Percentiles rank a stretch among this genome's conserved stretches.
phyloP scores from a whole-genome alignment of 306 rosid species.

The Medicago truncatula region MtrunA17r5.0-ANR NC_053046.1:35219501-35220000 shows the following conservation, averaged over 20 bases:
- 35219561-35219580: neutral
- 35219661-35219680: slow-evolving; percentile 36
- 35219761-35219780: neutral
- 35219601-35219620: slow-evolving; percentile 43
- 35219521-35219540: too few relatives aligned
- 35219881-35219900: too few relatives aligned
- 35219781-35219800: neutral
- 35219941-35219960: too few relatives aligned
- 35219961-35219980: too few relatives aligned
- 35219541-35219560: too few relatives aligned
- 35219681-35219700: slow-evolving; percentile 18
- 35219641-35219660: slow-evolving; percentile 39
- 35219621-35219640: slow-evolving; percentile 20
- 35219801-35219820: neutral
- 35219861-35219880: too few relatives aligned
- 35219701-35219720: too few relatives aligned
- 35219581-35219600: slow-evolving; percentile 33
- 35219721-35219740: neutral
- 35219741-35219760: neutral
- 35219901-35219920: too few relatives aligned
- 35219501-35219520: too few relatives aligned
- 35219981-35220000: too few relatives aligned
- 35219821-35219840: neutral
- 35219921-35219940: too few relatives aligned
- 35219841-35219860: too few relatives aligned